Evolutionary conservation across 1,284 basidiomycete species (phyloP).

Genomic region (Bjerkandera adusta): DNA sequence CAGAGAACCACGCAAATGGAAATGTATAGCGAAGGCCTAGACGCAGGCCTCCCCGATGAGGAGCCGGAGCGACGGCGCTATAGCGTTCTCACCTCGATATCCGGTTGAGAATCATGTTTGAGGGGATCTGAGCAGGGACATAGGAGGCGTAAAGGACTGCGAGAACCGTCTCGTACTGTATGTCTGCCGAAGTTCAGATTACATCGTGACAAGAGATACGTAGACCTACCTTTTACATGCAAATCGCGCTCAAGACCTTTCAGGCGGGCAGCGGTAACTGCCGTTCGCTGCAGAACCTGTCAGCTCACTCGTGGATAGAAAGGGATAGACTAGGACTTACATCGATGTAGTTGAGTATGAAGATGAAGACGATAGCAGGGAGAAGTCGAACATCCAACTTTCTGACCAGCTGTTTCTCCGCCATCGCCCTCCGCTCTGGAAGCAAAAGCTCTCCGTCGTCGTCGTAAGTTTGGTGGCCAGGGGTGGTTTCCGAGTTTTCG

Average conservation of each 20-base stretch:
- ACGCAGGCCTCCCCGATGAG: not conserved
- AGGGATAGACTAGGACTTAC: conserved; percentile 34
- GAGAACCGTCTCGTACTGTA: conserved; percentile 57
- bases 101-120: conserved; percentile 45
- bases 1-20: conserved; percentile 58
- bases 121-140: conserved; percentile 61
- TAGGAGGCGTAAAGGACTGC: conserved; percentile 62
- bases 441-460: conserved; percentile 27
- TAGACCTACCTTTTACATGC: conserved; percentile 40
- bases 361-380: conserved; percentile 60
- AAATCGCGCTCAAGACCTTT: conserved; percentile 62
- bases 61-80: not conserved
- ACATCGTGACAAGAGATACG: not conserved
- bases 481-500: too few relatives aligned
- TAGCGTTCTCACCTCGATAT: not conserved
- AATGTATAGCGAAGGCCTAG: conserved; percentile 62
- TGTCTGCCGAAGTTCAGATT: conserved; percentile 34
- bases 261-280: conserved; percentile 56
- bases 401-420: conserved; percentile 33
- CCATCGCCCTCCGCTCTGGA: conserved; percentile 21
- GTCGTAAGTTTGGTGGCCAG: conserved; percentile 1
- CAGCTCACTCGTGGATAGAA: not conserved
- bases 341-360: conserved; percentile 70
- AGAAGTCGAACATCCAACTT: conserved; percentile 58
- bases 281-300: conserved; percentile 46